Evolutionary conservation across 2,329 filamentous ascomycete species (phyloP).

Genomic region (Neonectria neomacrospora): DNA sequence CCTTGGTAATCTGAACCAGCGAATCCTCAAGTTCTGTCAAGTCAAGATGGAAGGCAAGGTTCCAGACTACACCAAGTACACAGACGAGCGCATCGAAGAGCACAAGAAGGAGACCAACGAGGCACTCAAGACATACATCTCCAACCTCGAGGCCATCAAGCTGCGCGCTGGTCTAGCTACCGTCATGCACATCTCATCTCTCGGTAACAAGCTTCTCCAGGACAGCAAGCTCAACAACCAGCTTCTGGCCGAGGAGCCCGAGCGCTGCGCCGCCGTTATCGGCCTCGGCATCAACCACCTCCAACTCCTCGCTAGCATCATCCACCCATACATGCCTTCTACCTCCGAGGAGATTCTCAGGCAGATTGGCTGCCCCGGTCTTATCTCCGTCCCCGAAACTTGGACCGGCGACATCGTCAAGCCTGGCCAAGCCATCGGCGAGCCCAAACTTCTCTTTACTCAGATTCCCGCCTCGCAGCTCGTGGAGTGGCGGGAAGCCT

Average conservation of each 20-base stretch:
- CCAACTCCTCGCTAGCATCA: constrained; percentile 80
- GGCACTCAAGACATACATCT: constrained; percentile 73
- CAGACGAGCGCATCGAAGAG: constrained; percentile 63
- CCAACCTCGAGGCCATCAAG: constrained; percentile 76
- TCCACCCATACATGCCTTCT: constrained; percentile 87
- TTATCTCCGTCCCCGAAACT: constrained; percentile 69
- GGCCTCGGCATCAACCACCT: constrained; percentile 86
- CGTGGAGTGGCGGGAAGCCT: constrained; percentile 83
- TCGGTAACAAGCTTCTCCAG: constrained; percentile 63
- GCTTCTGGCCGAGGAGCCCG: constrained; percentile 64
- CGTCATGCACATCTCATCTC: constrained; percentile 73
- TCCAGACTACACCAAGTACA: constrained; percentile 69
- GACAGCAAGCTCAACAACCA: constrained; percentile 65
- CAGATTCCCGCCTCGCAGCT: constrained; percentile 84
- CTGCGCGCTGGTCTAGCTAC: constrained; percentile 74
- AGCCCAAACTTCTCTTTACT: constrained; percentile 82
- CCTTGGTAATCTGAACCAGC: constrained; percentile 79
- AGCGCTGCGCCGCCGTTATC: constrained; percentile 68
- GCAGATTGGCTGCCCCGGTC: constrained; percentile 73
- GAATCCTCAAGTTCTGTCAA: constrained; percentile 80
- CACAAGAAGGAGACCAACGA: constrained; percentile 72
- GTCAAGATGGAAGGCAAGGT: constrained; percentile 78
- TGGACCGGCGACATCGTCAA: constrained; percentile 73
- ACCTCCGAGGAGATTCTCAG: constrained; percentile 78
- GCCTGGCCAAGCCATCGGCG: constrained; percentile 83